Base-by-base conservation (phyloP, 345 rosid species). In the Sonneratia alba region DNA sequence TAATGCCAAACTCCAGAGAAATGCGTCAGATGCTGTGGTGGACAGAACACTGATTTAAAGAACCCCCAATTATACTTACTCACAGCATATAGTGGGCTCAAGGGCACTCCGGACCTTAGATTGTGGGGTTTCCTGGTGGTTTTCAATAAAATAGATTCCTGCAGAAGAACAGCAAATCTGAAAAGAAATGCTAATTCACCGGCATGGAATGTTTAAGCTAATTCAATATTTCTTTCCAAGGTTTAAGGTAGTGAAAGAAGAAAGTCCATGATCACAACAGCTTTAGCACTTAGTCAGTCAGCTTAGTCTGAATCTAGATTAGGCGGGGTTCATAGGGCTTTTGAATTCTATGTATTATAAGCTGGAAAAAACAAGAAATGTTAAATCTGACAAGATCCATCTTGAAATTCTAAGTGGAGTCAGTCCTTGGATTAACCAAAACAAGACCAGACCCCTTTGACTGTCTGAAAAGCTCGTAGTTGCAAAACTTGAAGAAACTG, bases 351-450 rank as follows among this genome's bases (percentile, higher is more conserved):
- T 0, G 32, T 27, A 27, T 27, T 27, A 27, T 27, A 27, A 27
- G 32, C 32, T 27, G 32, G 32, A 27, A 40, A 40, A 40, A 8
- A 40, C 5, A 40, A 40, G 18, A 48, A 48, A 48, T 48, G 53
- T 21, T 22, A 21, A n/a, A 7, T 59, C 64, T 59, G 64, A 59
- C 64, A 59, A 59, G 64, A 59, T 59, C 64, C 64, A 22, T 62
- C 38, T 62, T 32, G 66, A 62, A 27, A 62, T 34, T 62, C 66
- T 18, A 62, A 62, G 27, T 4, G 3, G 65, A 7, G 18, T 32
- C 66, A 62, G 66, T 27, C 66, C 37, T 62, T 34, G 66, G 66
- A 32, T 15, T 62, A 24, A 62, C 38, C 37, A 62, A 57, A 62
- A 62, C 38, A 62, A 62, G 64, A 62, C 38, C 18, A 34, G 19